These are phyloP conservation scores for Suillus discolor DNA, from an alignment of 768 basidiomycete species.

Conservation along the genomic window DNA sequence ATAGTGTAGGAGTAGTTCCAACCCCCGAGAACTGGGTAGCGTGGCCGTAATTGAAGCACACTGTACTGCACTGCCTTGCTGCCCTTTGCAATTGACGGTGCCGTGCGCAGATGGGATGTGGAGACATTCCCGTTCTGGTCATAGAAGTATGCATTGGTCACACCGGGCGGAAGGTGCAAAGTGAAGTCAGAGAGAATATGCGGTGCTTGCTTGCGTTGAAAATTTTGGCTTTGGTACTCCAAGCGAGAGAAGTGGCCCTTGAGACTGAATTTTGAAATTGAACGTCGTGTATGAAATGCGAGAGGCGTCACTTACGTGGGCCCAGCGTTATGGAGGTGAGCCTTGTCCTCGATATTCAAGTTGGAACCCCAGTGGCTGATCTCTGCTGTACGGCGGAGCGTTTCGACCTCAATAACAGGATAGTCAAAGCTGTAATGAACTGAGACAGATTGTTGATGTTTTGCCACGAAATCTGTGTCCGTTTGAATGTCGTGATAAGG, in stretches of 20 bases:
- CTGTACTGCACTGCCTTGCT: constrained; percentile 56
- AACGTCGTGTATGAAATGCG: constrained; percentile 7
- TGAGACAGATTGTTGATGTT: constrained; percentile 63
- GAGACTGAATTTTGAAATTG: constrained; percentile 51
- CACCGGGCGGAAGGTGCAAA: constrained; percentile 82
- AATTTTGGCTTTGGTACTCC: constrained; percentile 77
- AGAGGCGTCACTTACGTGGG: constrained; percentile 64
- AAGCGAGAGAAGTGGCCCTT: constrained; percentile 96
- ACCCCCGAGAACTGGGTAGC: constrained; percentile 93
- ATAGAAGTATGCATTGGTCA: constrained; percentile 84
- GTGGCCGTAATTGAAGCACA: constrained; percentile 79
- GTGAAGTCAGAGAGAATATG: constrained; percentile 74
- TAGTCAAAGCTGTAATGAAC: constrained; percentile 85
- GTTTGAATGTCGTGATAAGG: constrained; percentile 78
- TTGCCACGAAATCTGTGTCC: constrained; percentile 61
- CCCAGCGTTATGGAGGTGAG: constrained; percentile 86
- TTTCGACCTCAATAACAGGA: constrained; percentile 76
- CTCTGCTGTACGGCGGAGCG: constrained; percentile 77
- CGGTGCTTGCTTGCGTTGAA: constrained; percentile 63
- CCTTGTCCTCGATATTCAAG: constrained; percentile 89
- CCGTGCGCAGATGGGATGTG: constrained; percentile 79
- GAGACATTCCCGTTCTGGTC: constrained; percentile 97
- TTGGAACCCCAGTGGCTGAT: constrained; percentile 98
- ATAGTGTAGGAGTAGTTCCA: constrained; percentile 98
- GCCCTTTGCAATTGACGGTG: constrained; percentile 65